phyloP scores from a whole-genome alignment of 148 eudicot species.

The Persicaria tinctoria region DNA sequence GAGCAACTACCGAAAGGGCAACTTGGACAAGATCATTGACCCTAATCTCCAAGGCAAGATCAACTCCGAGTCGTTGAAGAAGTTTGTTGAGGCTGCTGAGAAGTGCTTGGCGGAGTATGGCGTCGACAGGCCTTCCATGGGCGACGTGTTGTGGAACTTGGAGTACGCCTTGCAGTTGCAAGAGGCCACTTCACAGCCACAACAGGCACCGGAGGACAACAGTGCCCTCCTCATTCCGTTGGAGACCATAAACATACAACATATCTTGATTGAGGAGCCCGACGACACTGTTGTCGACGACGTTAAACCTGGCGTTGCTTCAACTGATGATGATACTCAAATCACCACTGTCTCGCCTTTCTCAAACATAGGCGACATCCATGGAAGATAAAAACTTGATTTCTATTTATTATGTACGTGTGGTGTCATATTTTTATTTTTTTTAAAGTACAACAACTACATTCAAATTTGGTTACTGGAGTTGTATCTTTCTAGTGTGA shows the following conservation, averaged over 20 bases:
- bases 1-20: conserved; percentile 43
- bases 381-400: conserved; percentile 34
- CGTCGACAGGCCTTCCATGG: conserved; percentile 64
- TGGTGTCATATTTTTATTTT: neutral
- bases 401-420: neutral
- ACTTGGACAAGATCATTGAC: conserved; percentile 37
- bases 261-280: conserved; percentile 4
- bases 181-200: conserved; percentile 34
- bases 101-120: conserved; percentile 60
- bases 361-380: conserved; percentile 32
- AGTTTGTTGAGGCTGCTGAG: conserved; percentile 57
- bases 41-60: conserved; percentile 39
- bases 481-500: conserved; percentile 11
- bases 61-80: conserved; percentile 31
- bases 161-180: conserved; percentile 63
- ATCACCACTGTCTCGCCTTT: conserved; percentile 30
- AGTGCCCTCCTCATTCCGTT: conserved; percentile 33
- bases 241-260: conserved; percentile 13
- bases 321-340: conserved; percentile 29
- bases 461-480: neutral
- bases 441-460: neutral
- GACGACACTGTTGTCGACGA: conserved; percentile 10
- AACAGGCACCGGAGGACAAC: conserved; percentile 28
- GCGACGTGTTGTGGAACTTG: conserved; percentile 61
- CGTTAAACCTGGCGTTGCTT: conserved; percentile 11